Conservation (phyloP, 2,329 filamentous ascomycete genomes). For the Macroventuria anomochaeta region DNA sequence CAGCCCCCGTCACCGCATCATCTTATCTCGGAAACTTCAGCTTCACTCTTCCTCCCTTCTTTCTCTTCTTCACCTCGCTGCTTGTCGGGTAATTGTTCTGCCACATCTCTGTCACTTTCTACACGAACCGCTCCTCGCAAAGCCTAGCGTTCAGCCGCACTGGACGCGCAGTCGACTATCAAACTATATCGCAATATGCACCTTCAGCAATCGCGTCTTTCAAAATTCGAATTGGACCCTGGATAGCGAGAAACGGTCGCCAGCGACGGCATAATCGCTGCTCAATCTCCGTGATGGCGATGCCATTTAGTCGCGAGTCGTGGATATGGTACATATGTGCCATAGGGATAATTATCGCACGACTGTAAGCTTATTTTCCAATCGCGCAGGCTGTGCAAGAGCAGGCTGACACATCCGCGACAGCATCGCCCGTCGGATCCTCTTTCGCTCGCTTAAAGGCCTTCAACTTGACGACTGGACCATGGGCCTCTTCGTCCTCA, state of each 20-base stretch:
- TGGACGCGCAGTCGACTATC: background rate
- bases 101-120: too few relatives aligned
- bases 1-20: slow-evolving; percentile 14
- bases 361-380: slow-evolving; percentile 45
- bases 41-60: slow-evolving; percentile 3
- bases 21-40: slow-evolving; percentile 2
- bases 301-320: slow-evolving; percentile 50
- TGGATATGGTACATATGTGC: slow-evolving; percentile 57
- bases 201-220: background rate
- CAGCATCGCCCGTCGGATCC: slow-evolving; percentile 54
- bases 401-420: slow-evolving; percentile 10
- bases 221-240: background rate
- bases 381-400: slow-evolving; percentile 2
- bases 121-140: too few relatives aligned
- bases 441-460: slow-evolving; percentile 55
- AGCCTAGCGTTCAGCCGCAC: background rate
- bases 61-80: background rate
- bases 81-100: too few relatives aligned
- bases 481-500: slow-evolving; percentile 59
- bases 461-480: slow-evolving; percentile 65
- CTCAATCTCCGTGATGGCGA: slow-evolving; percentile 17
- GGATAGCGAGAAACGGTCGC: background rate
- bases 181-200: slow-evolving; percentile 12
- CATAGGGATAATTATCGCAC: slow-evolving; percentile 48
- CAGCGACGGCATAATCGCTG: background rate